Evolutionary conservation across 129 eudicot species (phyloP).

Genomic region (Silybum marianum): DNA sequence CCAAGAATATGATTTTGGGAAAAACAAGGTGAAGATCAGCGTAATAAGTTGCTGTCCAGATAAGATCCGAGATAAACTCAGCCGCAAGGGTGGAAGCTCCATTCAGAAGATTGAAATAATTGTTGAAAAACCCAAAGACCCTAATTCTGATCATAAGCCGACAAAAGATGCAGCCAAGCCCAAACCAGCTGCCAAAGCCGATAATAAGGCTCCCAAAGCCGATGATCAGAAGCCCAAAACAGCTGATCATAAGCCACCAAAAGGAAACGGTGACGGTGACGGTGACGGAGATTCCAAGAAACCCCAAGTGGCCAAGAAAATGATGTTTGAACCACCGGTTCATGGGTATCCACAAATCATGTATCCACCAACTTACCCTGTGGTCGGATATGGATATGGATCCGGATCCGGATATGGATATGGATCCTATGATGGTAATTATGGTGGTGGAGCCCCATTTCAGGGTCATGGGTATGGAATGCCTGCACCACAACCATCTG

Average conservation of each 20-base stretch:
- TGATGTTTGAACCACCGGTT: slow-evolving; percentile 29
- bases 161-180: slow-evolving; percentile 15
- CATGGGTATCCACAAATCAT: slow-evolving; percentile 37
- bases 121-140: slow-evolving; percentile 46
- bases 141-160: slow-evolving; percentile 28
- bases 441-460: neutral
- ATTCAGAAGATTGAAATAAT: slow-evolving; percentile 63
- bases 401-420: slow-evolving; percentile 31
- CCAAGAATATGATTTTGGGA: slow-evolving; percentile 63
- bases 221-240: slow-evolving; percentile 31
- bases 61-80: slow-evolving; percentile 66
- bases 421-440: neutral
- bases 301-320: slow-evolving; percentile 36
- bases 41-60: slow-evolving; percentile 89
- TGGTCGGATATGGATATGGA: slow-evolving; percentile 44
- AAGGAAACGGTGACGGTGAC: neutral
- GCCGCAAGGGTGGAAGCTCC: slow-evolving; percentile 54
- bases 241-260: neutral
- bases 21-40: slow-evolving; percentile 58
- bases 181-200: slow-evolving; percentile 33
- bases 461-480: neutral
- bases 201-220: slow-evolving; percentile 30
- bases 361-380: slow-evolving; percentile 41
- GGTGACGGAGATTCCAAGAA: neutral
- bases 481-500: neutral